A percentile compares a stretch with the other conserved stretches of the same genome.
Evolutionary conservation across 2,329 filamentous ascomycete genomes (phyloP).

Genomic region (Ceratocystis ficicola): DNA sequence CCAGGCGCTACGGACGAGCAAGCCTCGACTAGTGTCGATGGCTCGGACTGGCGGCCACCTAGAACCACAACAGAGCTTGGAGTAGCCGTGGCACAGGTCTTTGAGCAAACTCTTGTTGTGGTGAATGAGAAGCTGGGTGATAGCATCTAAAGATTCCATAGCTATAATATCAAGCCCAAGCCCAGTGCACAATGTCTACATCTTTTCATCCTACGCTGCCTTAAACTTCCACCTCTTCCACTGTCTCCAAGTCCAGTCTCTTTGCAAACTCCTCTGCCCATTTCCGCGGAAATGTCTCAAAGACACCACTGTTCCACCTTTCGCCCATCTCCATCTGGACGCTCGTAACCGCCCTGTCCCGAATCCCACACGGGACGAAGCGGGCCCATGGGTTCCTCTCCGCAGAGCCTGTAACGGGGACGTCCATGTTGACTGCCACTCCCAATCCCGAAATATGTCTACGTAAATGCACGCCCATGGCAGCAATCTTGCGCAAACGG

Average conservation of each 20-base stretch:
- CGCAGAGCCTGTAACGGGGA: conserved; percentile 37
- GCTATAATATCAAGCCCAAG: not conserved
- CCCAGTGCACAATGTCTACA: no score
- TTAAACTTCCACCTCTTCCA: conserved; percentile 25
- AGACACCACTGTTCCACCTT: conserved; percentile 13
- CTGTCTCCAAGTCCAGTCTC: conserved; percentile 7
- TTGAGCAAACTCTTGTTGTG: conserved; percentile 65
- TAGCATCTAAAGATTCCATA: conserved; percentile 16
- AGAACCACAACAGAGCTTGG: conserved; percentile 37
- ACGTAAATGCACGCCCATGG: conserved; percentile 81
- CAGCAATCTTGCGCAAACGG: conserved; percentile 60
- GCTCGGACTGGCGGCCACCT: conserved; percentile 17
- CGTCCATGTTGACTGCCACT: conserved; percentile 64
- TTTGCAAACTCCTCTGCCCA: conserved; percentile 20
- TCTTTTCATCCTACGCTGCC: not conserved
- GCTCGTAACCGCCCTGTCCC: conserved; percentile 67
- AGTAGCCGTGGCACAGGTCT: conserved; percentile 63
- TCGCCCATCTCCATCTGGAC: conserved; percentile 43
- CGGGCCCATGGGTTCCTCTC: conserved; percentile 45
- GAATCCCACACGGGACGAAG: conserved; percentile 82
- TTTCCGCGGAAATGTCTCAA: conserved; percentile 7
- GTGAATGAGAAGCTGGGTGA: conserved; percentile 55
- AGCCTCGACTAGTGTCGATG: conserved; percentile 14
- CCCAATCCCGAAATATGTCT: conserved; percentile 76
- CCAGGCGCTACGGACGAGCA: conserved; percentile 2